A percentile compares a stretch with the other conserved stretches of the same genome.
These are phyloP conservation scores for Botryosphaeria dothidea DNA, from an alignment of 2,329 filamentous ascomycete genomes.

Conservation along the genomic window DNA sequence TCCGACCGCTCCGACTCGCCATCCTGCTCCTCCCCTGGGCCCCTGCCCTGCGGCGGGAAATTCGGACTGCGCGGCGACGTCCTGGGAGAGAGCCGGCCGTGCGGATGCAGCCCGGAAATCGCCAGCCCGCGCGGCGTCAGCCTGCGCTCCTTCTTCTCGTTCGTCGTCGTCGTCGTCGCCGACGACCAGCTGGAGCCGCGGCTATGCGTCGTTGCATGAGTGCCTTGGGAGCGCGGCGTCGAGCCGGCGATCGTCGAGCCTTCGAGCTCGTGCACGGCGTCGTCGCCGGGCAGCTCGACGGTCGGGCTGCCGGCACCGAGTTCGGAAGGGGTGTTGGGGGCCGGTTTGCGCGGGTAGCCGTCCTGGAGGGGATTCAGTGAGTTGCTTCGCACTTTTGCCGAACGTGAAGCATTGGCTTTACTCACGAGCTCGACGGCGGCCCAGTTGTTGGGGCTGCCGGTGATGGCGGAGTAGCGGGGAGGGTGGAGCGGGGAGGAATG, in stretches of 20 bases:
- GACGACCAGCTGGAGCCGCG: neutral
- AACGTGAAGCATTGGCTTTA: too few relatives aligned
- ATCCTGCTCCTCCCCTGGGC: neutral
- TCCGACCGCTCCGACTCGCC: neutral
- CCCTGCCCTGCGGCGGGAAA: neutral
- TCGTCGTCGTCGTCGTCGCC: neutral
- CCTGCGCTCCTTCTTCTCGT: neutral
- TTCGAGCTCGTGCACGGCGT: constrained; percentile 3
- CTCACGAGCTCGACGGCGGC: constrained; percentile 13
- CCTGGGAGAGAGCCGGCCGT: neutral
- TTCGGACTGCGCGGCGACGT: neutral
- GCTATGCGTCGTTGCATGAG: neutral
- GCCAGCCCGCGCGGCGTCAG: neutral
- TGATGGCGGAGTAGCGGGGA: constrained; percentile 4
- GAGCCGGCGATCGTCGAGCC: neutral
- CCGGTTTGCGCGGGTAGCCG: neutral
- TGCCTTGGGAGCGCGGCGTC: neutral
- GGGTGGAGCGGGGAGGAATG: neutral
- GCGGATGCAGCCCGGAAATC: neutral
- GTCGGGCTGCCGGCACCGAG: neutral
- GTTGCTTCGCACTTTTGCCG: too few relatives aligned
- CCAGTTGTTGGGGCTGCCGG: neutral
- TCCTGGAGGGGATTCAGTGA: too few relatives aligned
- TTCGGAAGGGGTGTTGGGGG: neutral
- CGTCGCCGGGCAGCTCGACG: neutral